Evolutionary conservation across 768 basidiomycete species (phyloP), one percentile per base, ranked within the genome.

Genomic region (Podaxis carcinomalis): DNA sequence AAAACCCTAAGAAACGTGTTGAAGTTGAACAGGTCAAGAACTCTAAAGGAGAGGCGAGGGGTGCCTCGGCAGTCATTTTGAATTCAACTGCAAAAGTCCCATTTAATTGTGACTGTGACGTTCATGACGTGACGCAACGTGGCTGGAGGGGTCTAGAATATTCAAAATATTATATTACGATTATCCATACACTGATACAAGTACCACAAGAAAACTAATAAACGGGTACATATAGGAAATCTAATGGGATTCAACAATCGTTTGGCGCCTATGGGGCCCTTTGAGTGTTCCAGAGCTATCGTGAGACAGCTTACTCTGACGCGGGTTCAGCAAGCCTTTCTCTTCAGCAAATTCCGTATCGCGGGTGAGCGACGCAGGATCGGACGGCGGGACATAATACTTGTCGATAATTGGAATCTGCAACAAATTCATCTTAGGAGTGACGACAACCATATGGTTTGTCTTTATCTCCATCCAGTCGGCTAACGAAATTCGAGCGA

Each of bases 401-500:
- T 93, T 88, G 79, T 98, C 95, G 49, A 92, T 77, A 69, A 98
- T 97, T 1, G 96, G 96, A 65, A 96, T 92, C 71, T 96, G 93
- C 19, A 98, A 78, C 25, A 97, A 73, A 70, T 98, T 98, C 85
- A 96, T 94, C 79, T 93, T 94, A 40, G 92, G 92, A 0, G 96
- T 98, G 66, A 98, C 90, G 52, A 97, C 87, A 23, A 94, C 88
- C 89, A 98, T 90, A 64, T 92, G 88, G 72, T 99, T 98, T 11
- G 93, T 96, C 71, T 90, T 90, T 68, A 99, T 95, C 73, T 98
- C 97, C 89, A 98, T 95, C 97, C 97, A 99, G 72, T 99, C 97
- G 54, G 93, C 93, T 87, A 64, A 44, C 39, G 27, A 40, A 51
- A 54, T 42, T 19, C 19, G 13, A 64, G 28, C 40, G 54, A 40